A percentile compares a stretch with the other conserved stretches of the same genome.
Evolutionary conservation across 352 stramenopile genomes (phyloP).

Genomic region (Aphanomyces invadans): DNA sequence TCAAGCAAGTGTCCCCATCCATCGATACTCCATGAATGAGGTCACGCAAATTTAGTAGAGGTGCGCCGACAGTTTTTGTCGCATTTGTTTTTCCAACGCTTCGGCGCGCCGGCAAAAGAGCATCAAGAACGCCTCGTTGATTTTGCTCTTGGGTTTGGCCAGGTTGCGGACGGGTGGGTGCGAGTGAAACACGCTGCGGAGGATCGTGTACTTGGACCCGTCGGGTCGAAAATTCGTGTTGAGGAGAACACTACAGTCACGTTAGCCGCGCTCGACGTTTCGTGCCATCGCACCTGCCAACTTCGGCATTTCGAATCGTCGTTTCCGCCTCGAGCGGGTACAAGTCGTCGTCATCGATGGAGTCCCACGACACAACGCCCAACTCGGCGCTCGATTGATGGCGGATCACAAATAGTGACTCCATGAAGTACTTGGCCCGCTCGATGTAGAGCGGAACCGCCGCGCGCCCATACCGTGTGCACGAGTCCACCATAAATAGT

Average conservation of each 20-base stretch:
- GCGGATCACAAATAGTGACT: conserved; percentile 70
- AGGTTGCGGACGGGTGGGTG: conserved; percentile 55
- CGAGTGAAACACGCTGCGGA: conserved; percentile 62
- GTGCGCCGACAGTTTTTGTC: conserved; percentile 15
- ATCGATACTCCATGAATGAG: no score
- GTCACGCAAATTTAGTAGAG: conserved; percentile 2
- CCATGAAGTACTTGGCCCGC: conserved; percentile 52
- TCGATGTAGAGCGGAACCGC: conserved; percentile 59
- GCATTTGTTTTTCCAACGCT: conserved; percentile 41
- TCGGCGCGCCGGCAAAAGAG: conserved; percentile 70
- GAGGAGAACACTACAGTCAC: conserved; percentile 6
- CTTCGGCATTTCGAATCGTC: conserved; percentile 62
- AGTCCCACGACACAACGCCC: conserved; percentile 65
- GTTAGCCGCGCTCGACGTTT: background rate
- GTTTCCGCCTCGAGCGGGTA: conserved; percentile 52
- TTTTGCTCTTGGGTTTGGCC: conserved; percentile 54
- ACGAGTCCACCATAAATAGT: conserved; percentile 64
- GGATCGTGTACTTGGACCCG: conserved; percentile 33
- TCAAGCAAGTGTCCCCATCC: no score
- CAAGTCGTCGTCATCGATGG: conserved; percentile 55
- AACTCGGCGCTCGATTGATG: conserved; percentile 42
- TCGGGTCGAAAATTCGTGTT: conserved; percentile 67
- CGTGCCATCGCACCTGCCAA: conserved; percentile 45
- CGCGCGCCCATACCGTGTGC: conserved; percentile 72
- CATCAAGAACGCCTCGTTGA: conserved; percentile 73